Conservation (phyloP, 371 early-diverging fungal species). For the Coemansia sp. region DNA sequence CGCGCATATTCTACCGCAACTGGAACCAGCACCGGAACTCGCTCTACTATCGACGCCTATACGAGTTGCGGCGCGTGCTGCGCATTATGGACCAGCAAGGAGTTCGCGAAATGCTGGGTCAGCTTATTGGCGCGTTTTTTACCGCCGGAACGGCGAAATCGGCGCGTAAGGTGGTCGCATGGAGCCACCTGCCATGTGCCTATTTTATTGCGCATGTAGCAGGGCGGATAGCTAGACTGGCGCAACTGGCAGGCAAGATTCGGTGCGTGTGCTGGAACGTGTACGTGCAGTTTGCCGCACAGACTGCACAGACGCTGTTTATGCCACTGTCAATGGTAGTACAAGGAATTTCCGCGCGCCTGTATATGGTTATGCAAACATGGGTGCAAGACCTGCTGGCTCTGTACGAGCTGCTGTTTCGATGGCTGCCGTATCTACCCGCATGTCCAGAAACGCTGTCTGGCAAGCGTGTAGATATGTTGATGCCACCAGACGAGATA, state of each 20-base stretch:
- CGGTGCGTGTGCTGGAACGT: conserved; percentile 9
- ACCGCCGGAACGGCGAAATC: neutral
- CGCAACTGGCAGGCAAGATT: conserved; percentile 15
- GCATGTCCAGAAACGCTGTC: conserved; percentile 26
- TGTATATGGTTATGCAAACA: conserved; percentile 16
- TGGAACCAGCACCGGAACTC: conserved; percentile 37
- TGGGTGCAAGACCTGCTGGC: conserved; percentile 25
- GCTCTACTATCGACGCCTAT: conserved; percentile 24
- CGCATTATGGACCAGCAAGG: conserved; percentile 12
- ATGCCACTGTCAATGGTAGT: conserved; percentile 40
- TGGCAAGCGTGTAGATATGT: neutral
- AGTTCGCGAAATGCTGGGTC: conserved; percentile 1
- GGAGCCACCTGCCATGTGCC: conserved; percentile 28
- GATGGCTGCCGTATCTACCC: conserved; percentile 33
- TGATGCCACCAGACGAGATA: neutral
- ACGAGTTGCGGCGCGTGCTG: conserved; percentile 34
- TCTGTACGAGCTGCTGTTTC: conserved; percentile 8
- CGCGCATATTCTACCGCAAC: conserved; percentile 43
- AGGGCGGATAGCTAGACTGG: conserved; percentile 7
- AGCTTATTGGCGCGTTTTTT: conserved; percentile 9
- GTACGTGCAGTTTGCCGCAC: conserved; percentile 27
- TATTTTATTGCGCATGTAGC: conserved; percentile 11
- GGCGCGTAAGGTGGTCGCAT: conserved; percentile 1
- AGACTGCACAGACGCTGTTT: conserved; percentile 36
- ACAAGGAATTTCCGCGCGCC: conserved; percentile 25